Evolutionary conservation across 352 stramenopile genomes (phyloP).

Genomic region (Elongisporangium senticosum): DNA sequence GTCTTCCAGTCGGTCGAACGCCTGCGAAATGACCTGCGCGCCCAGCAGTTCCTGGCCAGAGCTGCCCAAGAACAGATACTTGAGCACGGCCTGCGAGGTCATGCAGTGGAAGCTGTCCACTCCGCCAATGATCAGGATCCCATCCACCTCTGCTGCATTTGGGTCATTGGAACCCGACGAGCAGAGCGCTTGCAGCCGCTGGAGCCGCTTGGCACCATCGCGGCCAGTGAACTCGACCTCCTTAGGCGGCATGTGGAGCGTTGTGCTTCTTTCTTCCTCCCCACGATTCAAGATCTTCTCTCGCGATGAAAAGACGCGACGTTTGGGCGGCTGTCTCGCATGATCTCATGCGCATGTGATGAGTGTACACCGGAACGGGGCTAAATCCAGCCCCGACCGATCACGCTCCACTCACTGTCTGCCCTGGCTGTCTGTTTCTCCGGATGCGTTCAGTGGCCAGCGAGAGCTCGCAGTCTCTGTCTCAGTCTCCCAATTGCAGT

Average conservation of each 20-base stretch:
- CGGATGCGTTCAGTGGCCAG: background rate
- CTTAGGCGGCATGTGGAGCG: conserved; percentile 35
- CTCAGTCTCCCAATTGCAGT: background rate
- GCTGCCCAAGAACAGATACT: conserved; percentile 69
- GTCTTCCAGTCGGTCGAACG: conserved; percentile 63
- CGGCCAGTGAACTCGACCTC: conserved; percentile 46
- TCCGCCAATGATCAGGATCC: conserved; percentile 58
- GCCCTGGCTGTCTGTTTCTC: too few relatives aligned
- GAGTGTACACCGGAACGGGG: background rate
- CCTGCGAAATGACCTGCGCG: conserved; percentile 64
- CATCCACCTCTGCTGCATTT: conserved; percentile 23
- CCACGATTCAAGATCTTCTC: background rate
- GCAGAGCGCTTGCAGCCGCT: conserved; percentile 49
- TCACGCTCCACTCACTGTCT: too few relatives aligned
- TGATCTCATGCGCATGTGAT: background rate
- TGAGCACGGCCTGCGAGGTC: conserved; percentile 54
- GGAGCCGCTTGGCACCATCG: conserved; percentile 51
- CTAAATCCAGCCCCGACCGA: too few relatives aligned
- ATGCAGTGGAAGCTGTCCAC: conserved; percentile 67
- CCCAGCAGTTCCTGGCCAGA: conserved; percentile 69
- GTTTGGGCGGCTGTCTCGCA: background rate
- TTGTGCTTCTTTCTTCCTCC: background rate
- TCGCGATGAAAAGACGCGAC: conserved; percentile 10
- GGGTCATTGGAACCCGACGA: background rate
- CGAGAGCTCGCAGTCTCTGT: background rate